Evolutionary conservation across 2,329 filamentous ascomycete genomes (phyloP).

Genomic region (Colletotrichum phormii): DNA sequence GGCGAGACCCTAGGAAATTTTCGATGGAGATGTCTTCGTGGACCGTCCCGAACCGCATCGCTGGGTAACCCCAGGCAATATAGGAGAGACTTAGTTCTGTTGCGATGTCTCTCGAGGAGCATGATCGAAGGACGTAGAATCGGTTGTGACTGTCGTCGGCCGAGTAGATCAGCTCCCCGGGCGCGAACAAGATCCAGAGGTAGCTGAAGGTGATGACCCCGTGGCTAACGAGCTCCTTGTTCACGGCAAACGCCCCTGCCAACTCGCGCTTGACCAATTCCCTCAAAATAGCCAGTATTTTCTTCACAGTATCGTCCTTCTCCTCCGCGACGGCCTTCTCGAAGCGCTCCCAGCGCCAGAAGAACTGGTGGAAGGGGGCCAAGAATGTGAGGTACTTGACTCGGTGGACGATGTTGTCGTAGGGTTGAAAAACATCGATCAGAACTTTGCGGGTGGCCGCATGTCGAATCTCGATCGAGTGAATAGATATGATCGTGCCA

Average conservation of each 20-base stretch:
- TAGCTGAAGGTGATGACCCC: conserved; percentile 64
- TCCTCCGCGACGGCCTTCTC: conserved; percentile 37
- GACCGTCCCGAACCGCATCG: conserved; percentile 54
- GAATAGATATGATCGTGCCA: conserved; percentile 34
- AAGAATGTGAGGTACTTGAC: conserved; percentile 37
- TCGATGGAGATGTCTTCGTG: conserved; percentile 48
- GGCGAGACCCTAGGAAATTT: conserved; percentile 55
- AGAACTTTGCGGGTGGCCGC: conserved; percentile 38
- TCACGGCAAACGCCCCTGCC: conserved; percentile 60
- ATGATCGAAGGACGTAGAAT: conserved; percentile 50
- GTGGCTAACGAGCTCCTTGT: conserved; percentile 62
- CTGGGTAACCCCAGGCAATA: conserved; percentile 57
- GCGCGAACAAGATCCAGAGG: conserved; percentile 64
- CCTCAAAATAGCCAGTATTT: conserved; percentile 35
- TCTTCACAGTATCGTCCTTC: conserved; percentile 31
- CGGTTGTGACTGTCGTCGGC: conserved; percentile 52
- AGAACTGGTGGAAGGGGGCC: conserved; percentile 40
- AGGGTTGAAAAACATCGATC: conserved; percentile 38
- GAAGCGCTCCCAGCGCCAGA: conserved; percentile 40
- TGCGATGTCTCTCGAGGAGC: conserved; percentile 43
- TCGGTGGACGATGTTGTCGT: conserved; percentile 32
- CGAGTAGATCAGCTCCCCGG: conserved; percentile 54
- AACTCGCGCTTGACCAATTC: conserved; percentile 62
- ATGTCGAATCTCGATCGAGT: conserved; percentile 40
- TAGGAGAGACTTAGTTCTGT: conserved; percentile 53